phyloP scores from a whole-genome alignment of 768 basidiomycete genomes.

The Pholiota microspora region DNA sequence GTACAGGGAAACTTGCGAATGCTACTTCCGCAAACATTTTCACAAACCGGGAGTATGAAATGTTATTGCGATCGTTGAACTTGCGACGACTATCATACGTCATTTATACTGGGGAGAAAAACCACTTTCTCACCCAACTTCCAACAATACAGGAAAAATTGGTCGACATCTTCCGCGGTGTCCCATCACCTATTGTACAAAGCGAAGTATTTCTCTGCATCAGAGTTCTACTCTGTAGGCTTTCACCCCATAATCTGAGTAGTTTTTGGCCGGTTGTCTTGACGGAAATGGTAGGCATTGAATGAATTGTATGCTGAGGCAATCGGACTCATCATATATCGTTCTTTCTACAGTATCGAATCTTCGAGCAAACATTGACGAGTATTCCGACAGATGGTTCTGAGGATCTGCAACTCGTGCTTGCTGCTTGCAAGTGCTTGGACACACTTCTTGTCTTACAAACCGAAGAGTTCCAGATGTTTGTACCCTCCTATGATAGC shows the following conservation, averaged over 20 bases:
- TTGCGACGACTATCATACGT: conserved; percentile 85
- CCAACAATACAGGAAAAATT: conserved; percentile 97
- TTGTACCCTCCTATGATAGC: background rate
- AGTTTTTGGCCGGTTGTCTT: conserved; percentile 97
- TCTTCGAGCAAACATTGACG: conserved; percentile 80
- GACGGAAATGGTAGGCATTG: conserved; percentile 74
- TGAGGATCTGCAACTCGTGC: conserved; percentile 77
- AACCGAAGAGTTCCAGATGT: conserved; percentile 99
- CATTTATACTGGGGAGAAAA: conserved; percentile 85
- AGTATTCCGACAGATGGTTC: conserved; percentile 77
- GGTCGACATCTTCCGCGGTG: conserved; percentile 85
- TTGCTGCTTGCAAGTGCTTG: conserved; percentile 91
- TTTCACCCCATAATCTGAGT: conserved; percentile 87
- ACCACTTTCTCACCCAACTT: conserved; percentile 85
- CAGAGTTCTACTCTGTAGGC: conserved; percentile 84
- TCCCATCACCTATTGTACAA: conserved; percentile 80
- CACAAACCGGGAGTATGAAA: conserved; percentile 93
- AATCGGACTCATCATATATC: background rate
- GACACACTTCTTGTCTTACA: conserved; percentile 92
- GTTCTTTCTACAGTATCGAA: conserved; percentile 64
- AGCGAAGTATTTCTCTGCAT: conserved; percentile 95
- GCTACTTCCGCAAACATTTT: conserved; percentile 95
- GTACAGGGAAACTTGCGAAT: conserved; percentile 70
- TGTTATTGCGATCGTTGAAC: conserved; percentile 80
- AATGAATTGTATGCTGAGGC: background rate